Conservation (phyloP, 495 filamentous ascomycete genomes). For the Daldinia childiae region DNA sequence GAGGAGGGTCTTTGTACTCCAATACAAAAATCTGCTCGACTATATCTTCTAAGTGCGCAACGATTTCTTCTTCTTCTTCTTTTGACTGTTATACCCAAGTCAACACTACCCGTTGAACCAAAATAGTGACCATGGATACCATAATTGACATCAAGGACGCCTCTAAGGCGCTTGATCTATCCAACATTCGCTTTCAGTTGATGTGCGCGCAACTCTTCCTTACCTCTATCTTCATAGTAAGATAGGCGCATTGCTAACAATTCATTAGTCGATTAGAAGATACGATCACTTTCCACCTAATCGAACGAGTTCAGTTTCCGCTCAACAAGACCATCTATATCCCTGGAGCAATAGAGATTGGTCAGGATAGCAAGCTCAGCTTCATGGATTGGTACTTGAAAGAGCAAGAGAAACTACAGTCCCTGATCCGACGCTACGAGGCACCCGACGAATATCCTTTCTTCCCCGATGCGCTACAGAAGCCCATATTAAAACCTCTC, state of each 20-base stretch:
- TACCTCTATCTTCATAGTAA: neutral
- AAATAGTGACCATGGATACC: conserved; percentile 73
- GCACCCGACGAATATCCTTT: conserved; percentile 98
- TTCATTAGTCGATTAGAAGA: conserved; percentile 88
- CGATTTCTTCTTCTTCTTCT: neutral
- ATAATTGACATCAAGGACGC: conserved; percentile 87
- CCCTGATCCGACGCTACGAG: conserved; percentile 93
- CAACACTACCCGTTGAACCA: neutral
- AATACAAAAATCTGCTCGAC: neutral
- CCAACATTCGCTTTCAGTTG: conserved; percentile 93
- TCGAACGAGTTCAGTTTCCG: conserved; percentile 97
- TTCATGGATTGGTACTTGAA: conserved; percentile 94
- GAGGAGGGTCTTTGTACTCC: neutral
- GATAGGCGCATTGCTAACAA: conserved; percentile 13
- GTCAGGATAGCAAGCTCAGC: conserved; percentile 66
- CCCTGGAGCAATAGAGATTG: conserved; percentile 82
- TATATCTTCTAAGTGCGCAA: neutral
- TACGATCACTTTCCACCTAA: conserved; percentile 97
- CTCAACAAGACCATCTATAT: conserved; percentile 88
- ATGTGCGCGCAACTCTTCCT: conserved; percentile 68
- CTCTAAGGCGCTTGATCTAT: conserved; percentile 84
- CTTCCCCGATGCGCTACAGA: conserved; percentile 84
- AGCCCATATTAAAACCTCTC: conserved; percentile 85
- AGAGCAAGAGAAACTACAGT: conserved; percentile 90
- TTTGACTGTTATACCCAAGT: neutral